These are phyloP conservation scores for Irpex sp. DNA, from an alignment of 1,284 basidiomycete species.

Conservation along the genomic window DNA sequence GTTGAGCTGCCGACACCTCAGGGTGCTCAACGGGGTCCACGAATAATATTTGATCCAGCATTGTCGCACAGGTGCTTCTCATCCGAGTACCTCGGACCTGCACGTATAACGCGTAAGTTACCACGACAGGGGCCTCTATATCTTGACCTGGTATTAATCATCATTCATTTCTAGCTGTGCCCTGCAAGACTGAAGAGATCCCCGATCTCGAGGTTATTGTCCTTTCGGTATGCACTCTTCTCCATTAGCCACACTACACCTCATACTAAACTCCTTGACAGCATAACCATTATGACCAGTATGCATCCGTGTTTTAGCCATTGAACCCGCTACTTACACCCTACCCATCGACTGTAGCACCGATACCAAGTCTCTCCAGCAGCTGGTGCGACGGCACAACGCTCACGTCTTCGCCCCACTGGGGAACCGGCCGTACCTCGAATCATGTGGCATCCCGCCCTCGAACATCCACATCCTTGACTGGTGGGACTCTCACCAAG, in stretches of 20 bases:
- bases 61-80: conserved; percentile 64
- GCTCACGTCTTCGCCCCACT: conserved; percentile 66
- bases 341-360: conserved; percentile 32
- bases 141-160: no score
- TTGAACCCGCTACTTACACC: neutral
- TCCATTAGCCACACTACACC: neutral
- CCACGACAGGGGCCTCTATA: neutral
- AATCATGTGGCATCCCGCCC: conserved; percentile 36
- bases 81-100: conserved; percentile 49
- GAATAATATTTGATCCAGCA: conserved; percentile 73
- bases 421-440: conserved; percentile 50
- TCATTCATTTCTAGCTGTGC: conserved; percentile 28
- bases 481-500: conserved; percentile 61
- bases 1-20: conserved; percentile 55
- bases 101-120: conserved; percentile 49
- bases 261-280: conserved; percentile 15
- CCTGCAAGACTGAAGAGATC: conserved; percentile 56
- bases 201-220: conserved; percentile 65
- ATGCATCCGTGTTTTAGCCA: conserved; percentile 16
- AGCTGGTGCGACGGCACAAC: conserved; percentile 29
- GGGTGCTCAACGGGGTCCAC: conserved; percentile 44
- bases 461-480: conserved; percentile 55
- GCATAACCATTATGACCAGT: conserved; percentile 77
- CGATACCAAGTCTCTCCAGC: conserved; percentile 52
- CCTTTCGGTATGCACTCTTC: conserved; percentile 41